Evolutionary conservation across 2,329 filamentous ascomycete species (phyloP).

Genomic region (Graphium sp.): DNA sequence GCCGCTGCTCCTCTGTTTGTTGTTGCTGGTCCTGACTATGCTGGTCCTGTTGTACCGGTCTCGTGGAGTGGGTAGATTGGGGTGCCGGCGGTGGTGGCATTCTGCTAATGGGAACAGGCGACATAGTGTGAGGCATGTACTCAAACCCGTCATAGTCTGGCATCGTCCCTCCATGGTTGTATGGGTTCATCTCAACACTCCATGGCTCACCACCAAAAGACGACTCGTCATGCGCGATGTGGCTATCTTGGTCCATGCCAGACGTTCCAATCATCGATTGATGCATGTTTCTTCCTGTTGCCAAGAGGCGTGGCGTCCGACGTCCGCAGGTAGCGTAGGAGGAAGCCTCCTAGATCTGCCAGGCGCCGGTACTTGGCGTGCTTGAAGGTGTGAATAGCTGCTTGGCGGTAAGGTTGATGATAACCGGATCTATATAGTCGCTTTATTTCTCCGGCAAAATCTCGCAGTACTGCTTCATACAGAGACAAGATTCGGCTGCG

Average conservation of each 20-base stretch:
- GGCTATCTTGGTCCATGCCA: slow-evolving; percentile 27
- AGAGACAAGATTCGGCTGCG: too few species aligned
- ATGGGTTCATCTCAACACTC: slow-evolving; percentile 42
- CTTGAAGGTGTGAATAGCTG: too few species aligned
- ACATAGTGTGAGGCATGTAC: slow-evolving; percentile 37
- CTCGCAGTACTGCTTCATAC: too few species aligned
- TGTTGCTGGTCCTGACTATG: slow-evolving; percentile 17
- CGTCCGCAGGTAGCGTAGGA: slow-evolving; percentile 2
- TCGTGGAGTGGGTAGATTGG: slow-evolving; percentile 24
- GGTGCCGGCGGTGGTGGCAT: slow-evolving; percentile 44
- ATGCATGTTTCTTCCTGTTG: slow-evolving; percentile 19
- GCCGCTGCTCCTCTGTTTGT: slow-evolving; percentile 12
- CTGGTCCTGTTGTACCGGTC: slow-evolving; percentile 34
- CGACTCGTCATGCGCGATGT: slow-evolving; percentile 22
- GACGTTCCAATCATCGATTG: slow-evolving; percentile 24
- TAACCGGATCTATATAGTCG: too few species aligned
- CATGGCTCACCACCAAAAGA: slow-evolving; percentile 22
- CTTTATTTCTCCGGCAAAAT: too few species aligned
- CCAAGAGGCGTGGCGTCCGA: background rate
- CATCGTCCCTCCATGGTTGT: slow-evolving; percentile 50
- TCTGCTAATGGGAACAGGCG: slow-evolving; percentile 29
- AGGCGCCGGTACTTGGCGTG: too few species aligned
- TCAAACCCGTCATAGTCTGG: slow-evolving; percentile 46
- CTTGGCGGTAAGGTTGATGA: too few species aligned
- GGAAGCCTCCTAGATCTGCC: too few species aligned